Conservation (phyloP, 2,329 filamentous ascomycete species). For the Paracoccidioides brasiliensis region DNA sequence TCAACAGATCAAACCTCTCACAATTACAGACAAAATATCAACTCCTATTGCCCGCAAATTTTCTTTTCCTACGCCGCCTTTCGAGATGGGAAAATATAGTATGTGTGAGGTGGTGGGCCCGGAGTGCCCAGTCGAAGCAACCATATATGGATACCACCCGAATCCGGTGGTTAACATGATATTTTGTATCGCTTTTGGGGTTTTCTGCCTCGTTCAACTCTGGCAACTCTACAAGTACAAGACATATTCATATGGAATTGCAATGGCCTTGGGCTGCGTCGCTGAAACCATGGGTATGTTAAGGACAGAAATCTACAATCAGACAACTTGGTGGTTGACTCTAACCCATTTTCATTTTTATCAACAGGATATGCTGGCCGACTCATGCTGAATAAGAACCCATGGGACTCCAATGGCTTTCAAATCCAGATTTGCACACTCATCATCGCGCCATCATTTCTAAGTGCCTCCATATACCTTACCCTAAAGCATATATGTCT, state of each 20-base stretch:
- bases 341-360: not conserved
- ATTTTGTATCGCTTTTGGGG: not conserved
- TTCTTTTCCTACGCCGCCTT: not conserved
- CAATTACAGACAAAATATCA: too few relatives aligned
- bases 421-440: slow-evolving; percentile 37
- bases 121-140: not conserved
- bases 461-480: slow-evolving; percentile 52
- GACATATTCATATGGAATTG: not conserved
- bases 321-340: not conserved
- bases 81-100: not conserved
- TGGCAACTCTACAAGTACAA: not conserved
- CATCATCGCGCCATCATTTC: slow-evolving; percentile 52
- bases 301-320: not conserved
- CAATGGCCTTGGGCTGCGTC: not conserved
- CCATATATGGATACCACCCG: not conserved
- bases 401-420: slow-evolving; percentile 33
- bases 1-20: not conserved
- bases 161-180: not conserved
- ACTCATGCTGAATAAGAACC: slow-evolving; percentile 42
- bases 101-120: not conserved
- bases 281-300: not conserved
- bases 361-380: slow-evolving; percentile 43
- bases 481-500: slow-evolving; percentile 36
- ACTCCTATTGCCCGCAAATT: not conserved
- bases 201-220: not conserved